Evolutionary conservation across 2,329 filamentous ascomycete genomes (phyloP).

Genomic region (Botryotinia calthae): DNA sequence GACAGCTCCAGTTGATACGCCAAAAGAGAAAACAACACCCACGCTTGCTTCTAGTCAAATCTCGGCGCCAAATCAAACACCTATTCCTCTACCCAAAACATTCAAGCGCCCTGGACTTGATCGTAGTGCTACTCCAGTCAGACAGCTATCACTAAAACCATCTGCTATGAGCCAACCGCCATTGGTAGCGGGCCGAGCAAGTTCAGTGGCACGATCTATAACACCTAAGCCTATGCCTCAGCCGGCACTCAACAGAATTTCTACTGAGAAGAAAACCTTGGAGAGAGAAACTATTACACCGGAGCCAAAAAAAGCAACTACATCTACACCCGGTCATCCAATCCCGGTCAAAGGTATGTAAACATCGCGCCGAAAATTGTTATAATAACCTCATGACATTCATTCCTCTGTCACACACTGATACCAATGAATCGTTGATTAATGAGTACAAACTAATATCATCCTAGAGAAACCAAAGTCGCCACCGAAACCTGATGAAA

Average conservation of each 20-base stretch:
- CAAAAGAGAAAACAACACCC: not conserved
- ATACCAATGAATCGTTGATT: not conserved
- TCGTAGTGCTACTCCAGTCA: constrained; percentile 4
- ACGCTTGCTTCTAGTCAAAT: not conserved
- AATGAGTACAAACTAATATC: not conserved
- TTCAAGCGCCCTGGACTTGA: constrained; percentile 18
- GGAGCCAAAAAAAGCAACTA: not conserved
- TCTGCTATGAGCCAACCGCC: constrained; percentile 13
- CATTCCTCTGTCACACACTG: not conserved
- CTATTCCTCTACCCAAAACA: constrained; percentile 15
- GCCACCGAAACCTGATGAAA: not conserved
- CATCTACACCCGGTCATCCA: not conserved
- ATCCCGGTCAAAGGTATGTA: constrained; percentile 14
- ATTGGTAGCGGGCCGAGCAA: not conserved
- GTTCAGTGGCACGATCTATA: not conserved
- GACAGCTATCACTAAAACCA: constrained; percentile 2
- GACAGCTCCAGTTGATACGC: not conserved
- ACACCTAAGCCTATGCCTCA: constrained; percentile 9
- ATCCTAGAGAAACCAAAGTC: constrained; percentile 7
- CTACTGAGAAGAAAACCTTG: not conserved
- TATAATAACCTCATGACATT: not conserved
- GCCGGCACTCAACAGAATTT: not conserved
- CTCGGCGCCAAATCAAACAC: constrained; percentile 10
- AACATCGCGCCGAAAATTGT: not conserved
- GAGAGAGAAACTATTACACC: not conserved